phyloP scores from a whole-genome alignment of 1,284 basidiomycete species.

The Ceratobasidium sp. region DNA sequence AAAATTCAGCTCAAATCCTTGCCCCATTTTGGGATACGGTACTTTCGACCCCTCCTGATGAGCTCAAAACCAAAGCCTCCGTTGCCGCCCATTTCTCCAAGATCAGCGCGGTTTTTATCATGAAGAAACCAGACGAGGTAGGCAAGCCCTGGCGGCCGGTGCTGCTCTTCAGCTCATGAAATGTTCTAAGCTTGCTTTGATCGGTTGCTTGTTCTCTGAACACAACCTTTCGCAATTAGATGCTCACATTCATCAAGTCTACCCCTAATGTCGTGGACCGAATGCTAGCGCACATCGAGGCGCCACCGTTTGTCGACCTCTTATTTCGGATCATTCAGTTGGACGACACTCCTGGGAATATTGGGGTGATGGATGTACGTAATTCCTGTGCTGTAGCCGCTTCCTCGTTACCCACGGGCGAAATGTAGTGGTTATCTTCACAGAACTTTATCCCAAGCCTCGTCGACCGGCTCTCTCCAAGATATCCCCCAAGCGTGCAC shows the following conservation, averaged over 20 bases:
- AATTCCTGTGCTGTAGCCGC: constrained; percentile 36
- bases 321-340: constrained; percentile 92
- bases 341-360: constrained; percentile 86
- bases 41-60: constrained; percentile 78
- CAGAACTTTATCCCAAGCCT: constrained; percentile 86
- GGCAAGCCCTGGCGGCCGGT: constrained; percentile 46
- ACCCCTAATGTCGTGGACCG: constrained; percentile 87
- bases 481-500: constrained; percentile 82
- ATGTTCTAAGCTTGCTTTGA: constrained; percentile 43
- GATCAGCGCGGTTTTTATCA: constrained; percentile 87
- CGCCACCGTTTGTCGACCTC: constrained; percentile 91
- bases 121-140: constrained; percentile 91
- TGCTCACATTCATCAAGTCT: constrained; percentile 90
- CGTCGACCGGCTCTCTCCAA: constrained; percentile 85
- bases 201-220: constrained; percentile 22
- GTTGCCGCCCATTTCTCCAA: constrained; percentile 88
- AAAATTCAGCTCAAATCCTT: constrained; percentile 74
- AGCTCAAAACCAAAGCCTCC: constrained; percentile 78
- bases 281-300: constrained; percentile 87
- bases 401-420: constrained; percentile 51
- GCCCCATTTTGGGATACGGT: constrained; percentile 94
- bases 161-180: constrained; percentile 43
- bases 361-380: constrained; percentile 87
- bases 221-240: constrained; percentile 64
- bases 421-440: constrained; percentile 83